Conservation (phyloP, 1,284 basidiomycete species). For the Volvariella volvacea region DNA sequence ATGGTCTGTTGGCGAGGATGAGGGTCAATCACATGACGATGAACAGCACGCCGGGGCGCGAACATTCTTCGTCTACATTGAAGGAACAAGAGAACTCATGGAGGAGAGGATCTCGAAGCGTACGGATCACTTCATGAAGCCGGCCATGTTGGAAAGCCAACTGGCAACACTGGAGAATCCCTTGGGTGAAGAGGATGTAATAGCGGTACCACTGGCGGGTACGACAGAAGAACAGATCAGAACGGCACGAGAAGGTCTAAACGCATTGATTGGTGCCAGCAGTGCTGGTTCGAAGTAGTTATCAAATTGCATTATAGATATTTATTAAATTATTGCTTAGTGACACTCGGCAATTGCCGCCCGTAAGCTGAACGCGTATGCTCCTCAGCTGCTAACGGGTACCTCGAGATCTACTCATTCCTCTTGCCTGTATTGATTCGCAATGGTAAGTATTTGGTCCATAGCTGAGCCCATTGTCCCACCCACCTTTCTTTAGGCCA, state of each 20-base stretch:
- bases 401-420: not conserved
- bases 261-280: constrained; percentile 7
- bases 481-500: constrained; percentile 49
- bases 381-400: not conserved
- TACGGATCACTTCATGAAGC: constrained; percentile 86
- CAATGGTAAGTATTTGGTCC: not conserved
- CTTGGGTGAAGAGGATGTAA: constrained; percentile 59
- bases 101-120: constrained; percentile 66
- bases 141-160: constrained; percentile 83
- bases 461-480: no score
- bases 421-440: no score
- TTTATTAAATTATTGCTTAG: no score
- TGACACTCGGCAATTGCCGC: not conserved
- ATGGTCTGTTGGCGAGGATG: not conserved
- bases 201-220: constrained; percentile 55
- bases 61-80: constrained; percentile 82
- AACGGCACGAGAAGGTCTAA: constrained; percentile 29
- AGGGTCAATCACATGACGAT: not conserved
- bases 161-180: constrained; percentile 76
- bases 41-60: constrained; percentile 12
- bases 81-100: constrained; percentile 61
- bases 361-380: not conserved
- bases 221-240: constrained; percentile 53
- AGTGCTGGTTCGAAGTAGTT: not conserved
- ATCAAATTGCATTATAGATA: not conserved